These are phyloP conservation scores for Cladophialophora yegresii DNA, from an alignment of 2,329 filamentous ascomycete species.

Conservation along the genomic window DNA sequence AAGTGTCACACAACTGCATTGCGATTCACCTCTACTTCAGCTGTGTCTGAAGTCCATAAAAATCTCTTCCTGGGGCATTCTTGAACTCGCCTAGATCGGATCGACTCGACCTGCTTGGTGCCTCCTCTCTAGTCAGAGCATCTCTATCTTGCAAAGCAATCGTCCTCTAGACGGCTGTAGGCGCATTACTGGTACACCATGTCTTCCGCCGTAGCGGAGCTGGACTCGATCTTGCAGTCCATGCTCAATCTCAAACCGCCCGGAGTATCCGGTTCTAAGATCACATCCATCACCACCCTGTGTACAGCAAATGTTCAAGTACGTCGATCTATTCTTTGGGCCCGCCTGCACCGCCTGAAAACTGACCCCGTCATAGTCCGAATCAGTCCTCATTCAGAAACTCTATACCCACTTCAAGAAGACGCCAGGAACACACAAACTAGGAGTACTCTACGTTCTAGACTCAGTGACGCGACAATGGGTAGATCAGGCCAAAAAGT, in stretches of 20 bases:
- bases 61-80: constrained; percentile 11
- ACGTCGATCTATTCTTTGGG: constrained; percentile 45
- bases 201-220: constrained; percentile 83
- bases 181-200: constrained; percentile 50
- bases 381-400: constrained; percentile 92
- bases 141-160: constrained; percentile 10
- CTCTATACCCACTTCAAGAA: constrained; percentile 98
- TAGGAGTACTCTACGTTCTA: constrained; percentile 99
- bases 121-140: constrained; percentile 13
- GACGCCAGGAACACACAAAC: constrained; percentile 89
- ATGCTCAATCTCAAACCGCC: constrained; percentile 90
- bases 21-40: constrained; percentile 14
- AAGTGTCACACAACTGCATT: constrained; percentile 10
- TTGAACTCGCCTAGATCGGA: constrained; percentile 7
- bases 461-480: constrained; percentile 99
- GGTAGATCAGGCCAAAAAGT: constrained; percentile 89
- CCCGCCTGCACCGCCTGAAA: constrained; percentile 12
- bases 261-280: constrained; percentile 90
- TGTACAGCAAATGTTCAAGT: constrained; percentile 91
- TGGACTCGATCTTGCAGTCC: constrained; percentile 86
- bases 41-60: constrained; percentile 23
- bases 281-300: constrained; percentile 79
- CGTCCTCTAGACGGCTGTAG: constrained; percentile 28
- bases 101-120: constrained; percentile 2
- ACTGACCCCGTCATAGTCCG: constrained; percentile 65